These are phyloP conservation scores for Microcyclospora tardicrescens DNA, from an alignment of 2,329 filamentous ascomycete genomes.

Conservation along the genomic window DNA sequence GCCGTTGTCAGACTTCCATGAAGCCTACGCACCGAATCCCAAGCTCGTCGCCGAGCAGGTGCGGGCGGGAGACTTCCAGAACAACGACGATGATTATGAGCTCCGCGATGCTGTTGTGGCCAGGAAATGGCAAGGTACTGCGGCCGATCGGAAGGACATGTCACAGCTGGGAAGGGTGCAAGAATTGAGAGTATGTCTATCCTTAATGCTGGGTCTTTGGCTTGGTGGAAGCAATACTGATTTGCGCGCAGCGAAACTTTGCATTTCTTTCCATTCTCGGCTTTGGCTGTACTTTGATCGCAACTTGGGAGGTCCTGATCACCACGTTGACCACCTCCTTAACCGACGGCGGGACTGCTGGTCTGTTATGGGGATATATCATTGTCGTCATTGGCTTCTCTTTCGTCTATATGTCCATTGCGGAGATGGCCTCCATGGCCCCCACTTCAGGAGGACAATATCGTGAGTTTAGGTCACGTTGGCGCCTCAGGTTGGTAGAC, in stretches of 20 bases:
- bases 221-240: neutral
- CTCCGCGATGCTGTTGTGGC: no score
- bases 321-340: conserved; percentile 1
- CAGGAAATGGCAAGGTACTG: conserved; percentile 1
- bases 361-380: conserved; percentile 24
- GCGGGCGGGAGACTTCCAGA: no score
- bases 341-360: conserved; percentile 17
- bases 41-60: no score
- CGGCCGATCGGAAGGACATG: conserved; percentile 5
- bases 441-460: conserved; percentile 20
- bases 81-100: no score
- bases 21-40: no score
- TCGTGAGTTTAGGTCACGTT: neutral
- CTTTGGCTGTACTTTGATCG: conserved; percentile 14
- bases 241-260: conserved; percentile 13
- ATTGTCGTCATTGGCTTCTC: conserved; percentile 22
- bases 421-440: conserved; percentile 24
- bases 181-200: conserved; percentile 5
- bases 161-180: conserved; percentile 5
- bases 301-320: conserved; percentile 14
- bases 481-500: neutral
- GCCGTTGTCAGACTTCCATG: no score
- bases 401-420: conserved; percentile 21
- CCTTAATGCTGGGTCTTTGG: neutral
- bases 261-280: conserved; percentile 14